Conservation (phyloP, 2,329 filamentous ascomycete genomes). For the Madurella fahalii region DNA sequence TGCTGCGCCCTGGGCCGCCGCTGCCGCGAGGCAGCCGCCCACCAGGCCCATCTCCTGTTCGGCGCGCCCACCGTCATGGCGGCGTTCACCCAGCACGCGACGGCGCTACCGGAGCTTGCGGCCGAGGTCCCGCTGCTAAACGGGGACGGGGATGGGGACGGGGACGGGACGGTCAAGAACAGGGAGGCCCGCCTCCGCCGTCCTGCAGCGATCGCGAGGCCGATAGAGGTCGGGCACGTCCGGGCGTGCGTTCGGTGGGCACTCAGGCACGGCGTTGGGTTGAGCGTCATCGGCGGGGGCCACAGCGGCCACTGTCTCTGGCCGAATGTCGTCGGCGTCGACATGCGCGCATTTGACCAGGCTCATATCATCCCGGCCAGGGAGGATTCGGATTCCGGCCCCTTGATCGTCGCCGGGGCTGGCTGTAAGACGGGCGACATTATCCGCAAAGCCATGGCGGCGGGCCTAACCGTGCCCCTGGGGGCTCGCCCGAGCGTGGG, state of each 20-base stretch:
- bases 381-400: constrained; percentile 22
- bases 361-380: constrained; percentile 39
- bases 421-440: constrained; percentile 56
- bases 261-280: constrained; percentile 37
- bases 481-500: constrained; percentile 61
- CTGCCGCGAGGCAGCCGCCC: constrained; percentile 28
- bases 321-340: constrained; percentile 50
- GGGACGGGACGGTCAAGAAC: constrained; percentile 44
- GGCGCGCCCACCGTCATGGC: constrained; percentile 47
- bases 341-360: constrained; percentile 54
- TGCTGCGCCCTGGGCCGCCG: constrained; percentile 46
- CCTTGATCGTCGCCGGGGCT: constrained; percentile 47
- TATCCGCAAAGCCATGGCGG: constrained; percentile 41
- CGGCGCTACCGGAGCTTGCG: constrained; percentile 39
- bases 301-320: constrained; percentile 57
- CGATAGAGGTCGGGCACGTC: constrained; percentile 44
- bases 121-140: constrained; percentile 36
- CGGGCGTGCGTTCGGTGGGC: constrained; percentile 57
- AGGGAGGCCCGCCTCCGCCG: constrained; percentile 42
- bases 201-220: constrained; percentile 44
- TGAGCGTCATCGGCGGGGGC: constrained; percentile 54
- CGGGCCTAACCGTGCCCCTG: constrained; percentile 52
- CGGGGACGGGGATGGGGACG: no score
- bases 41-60: constrained; percentile 43
- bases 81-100: constrained; percentile 46